Conservation (phyloP, 257 asterid genomes). For the Ehretia macrophylla region DNA sequence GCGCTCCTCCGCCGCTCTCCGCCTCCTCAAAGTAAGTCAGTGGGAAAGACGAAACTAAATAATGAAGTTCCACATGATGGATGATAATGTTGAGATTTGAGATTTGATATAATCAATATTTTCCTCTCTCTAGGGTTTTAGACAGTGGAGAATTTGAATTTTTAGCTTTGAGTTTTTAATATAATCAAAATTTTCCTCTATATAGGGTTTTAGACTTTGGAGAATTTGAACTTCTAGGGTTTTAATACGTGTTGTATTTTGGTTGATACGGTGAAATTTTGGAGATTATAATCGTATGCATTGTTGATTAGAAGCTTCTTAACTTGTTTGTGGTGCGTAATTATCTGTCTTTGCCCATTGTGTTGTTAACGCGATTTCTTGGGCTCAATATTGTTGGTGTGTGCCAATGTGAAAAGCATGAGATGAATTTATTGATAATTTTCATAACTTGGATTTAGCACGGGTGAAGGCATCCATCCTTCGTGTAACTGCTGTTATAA, state of each 20-base stretch:
- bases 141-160: not conserved
- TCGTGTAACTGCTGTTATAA: no score
- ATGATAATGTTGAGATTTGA: not conserved
- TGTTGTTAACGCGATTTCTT: not conserved
- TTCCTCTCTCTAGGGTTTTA: not conserved
- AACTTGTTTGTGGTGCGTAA: not conserved
- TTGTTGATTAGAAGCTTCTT: not conserved
- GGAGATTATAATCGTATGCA: not conserved
- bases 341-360: not conserved
- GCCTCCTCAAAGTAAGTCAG: conserved; percentile 15
- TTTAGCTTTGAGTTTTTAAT: not conserved
- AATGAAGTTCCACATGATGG: not conserved
- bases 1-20: conserved; percentile 30
- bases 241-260: not conserved
- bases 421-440: no score
- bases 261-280: not conserved
- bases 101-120: not conserved
- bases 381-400: not conserved
- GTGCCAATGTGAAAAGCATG: not conserved
- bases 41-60: not conserved
- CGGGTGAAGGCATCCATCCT: no score
- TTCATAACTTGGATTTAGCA: not conserved
- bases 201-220: not conserved
- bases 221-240: not conserved
- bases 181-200: not conserved